Evolutionary conservation across 768 basidiomycete species (phyloP).

Genomic region (Mrakia blollopis): DNA sequence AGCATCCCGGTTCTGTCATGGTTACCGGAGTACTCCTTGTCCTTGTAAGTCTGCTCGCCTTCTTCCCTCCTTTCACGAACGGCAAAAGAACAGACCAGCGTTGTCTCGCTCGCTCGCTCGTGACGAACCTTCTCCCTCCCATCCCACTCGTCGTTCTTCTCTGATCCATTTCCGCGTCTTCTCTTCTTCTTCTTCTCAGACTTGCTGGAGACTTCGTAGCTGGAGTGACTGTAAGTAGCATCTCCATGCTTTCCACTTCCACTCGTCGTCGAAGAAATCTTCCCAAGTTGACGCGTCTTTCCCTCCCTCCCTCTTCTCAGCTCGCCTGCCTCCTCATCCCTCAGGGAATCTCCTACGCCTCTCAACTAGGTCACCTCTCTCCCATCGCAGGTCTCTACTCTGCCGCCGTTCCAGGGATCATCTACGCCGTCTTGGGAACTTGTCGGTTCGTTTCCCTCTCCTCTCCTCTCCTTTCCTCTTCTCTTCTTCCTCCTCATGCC

Average conservation of each 20-base stretch:
- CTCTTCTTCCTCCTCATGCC: neutral
- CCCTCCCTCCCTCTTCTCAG: slow-evolving; percentile 21
- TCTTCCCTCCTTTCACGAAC: neutral
- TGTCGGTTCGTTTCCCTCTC: slow-evolving; percentile 53
- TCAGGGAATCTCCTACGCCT: slow-evolving; percentile 76
- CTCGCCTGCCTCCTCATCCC: slow-evolving; percentile 46
- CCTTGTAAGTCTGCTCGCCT: neutral
- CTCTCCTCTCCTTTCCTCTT: slow-evolving; percentile 67
- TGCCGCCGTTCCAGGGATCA: slow-evolving; percentile 77
- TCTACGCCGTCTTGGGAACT: slow-evolving; percentile 84
- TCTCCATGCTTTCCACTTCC: neutral
- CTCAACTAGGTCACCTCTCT: slow-evolving; percentile 56
- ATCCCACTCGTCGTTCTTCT: neutral
- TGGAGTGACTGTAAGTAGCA: slow-evolving; percentile 61
- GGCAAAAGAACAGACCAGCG: neutral
- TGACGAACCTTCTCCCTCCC: neutral
- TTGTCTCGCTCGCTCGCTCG: neutral
- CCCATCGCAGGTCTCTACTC: slow-evolving; percentile 83
- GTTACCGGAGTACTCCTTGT: slow-evolving; percentile 21
- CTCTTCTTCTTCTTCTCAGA: slow-evolving; percentile 40
- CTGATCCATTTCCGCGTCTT: neutral
- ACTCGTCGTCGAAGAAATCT: too few species aligned
- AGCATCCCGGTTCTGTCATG: slow-evolving; percentile 28
- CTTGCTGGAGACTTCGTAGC: slow-evolving; percentile 71
- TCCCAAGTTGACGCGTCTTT: neutral